A percentile compares a stretch with the other conserved stretches of the same genome.
These are phyloP conservation scores for Pseudonitzschia delicatissima DNA, from an alignment of 108 stramenopile species.

Conservation along the genomic window DNA sequence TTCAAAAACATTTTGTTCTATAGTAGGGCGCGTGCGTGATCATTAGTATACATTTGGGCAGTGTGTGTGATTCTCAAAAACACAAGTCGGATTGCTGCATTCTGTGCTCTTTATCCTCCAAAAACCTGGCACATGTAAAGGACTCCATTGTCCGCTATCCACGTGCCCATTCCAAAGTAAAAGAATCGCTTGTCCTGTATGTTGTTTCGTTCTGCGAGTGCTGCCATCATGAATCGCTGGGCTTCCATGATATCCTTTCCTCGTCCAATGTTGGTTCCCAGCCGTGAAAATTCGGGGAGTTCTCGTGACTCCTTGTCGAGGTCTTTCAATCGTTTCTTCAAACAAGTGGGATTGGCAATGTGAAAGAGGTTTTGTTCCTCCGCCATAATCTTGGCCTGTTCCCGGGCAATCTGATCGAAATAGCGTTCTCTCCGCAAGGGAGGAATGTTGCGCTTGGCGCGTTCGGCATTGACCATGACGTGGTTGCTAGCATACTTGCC, in stretches of 20 bases:
- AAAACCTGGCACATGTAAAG: constrained; percentile 44
- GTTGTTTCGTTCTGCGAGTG: constrained; percentile 33
- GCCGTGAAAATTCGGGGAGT: constrained; percentile 4
- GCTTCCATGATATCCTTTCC: constrained; percentile 26
- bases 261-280: constrained; percentile 36
- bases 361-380: constrained; percentile 17
- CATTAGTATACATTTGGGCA: no score
- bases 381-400: constrained; percentile 33
- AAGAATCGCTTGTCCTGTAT: constrained; percentile 37
- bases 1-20: no score
- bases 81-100: no score
- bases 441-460: constrained; percentile 23
- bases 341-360: constrained; percentile 9
- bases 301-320: neutral
- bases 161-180: constrained; percentile 45
- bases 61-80: no score
- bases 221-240: constrained; percentile 34
- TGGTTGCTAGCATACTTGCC: constrained; percentile 33
- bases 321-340: neutral
- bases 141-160: constrained; percentile 18
- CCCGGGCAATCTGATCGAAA: constrained; percentile 37
- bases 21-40: no score
- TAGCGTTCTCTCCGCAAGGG: constrained; percentile 25
- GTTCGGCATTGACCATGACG: constrained; percentile 40
- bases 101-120: constrained; percentile 23